Evolutionary conservation across 306 rosid species (phyloP), one percentile per base, ranked within the genome.

Genomic region (Castanea crenata): DNA sequence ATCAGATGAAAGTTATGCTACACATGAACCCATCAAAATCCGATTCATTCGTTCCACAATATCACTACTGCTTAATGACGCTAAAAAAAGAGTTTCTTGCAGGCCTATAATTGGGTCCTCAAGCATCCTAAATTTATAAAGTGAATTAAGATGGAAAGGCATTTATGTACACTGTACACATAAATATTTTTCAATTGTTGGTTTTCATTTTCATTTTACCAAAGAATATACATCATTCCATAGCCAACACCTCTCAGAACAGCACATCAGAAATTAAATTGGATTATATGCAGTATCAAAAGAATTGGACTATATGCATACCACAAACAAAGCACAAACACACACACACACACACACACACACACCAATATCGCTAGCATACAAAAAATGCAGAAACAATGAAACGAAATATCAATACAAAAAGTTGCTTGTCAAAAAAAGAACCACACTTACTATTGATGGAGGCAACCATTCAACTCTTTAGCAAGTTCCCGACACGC

Each of bases 391-490:
- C 11, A 4, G 38, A 59, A 67, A 34, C 71, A 67, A 34, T 9
- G 51, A 35, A 34, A 19, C 1, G 52, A 34, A 67, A 67, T 67
- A 9, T 34, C 25, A 16, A 67, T 16, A 4, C 49, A 11, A 67
- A 67, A 16, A 34, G 49, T 10, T 18, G 2, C 38, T 23, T 12
- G 34, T 21, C 3, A 38, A 2, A 58, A 20, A 8, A 31, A 35
- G 10, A 74, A 55, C 38, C 18, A 67, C 69, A 77, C 92, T 90
- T 84, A 95, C 99, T 69, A 93, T 79, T 81, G 91, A 81, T 88
- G 99, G 81, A 95, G 98, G 76, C 99, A 95, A 46, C 54, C 68
- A 83, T 95, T 95, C 91, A 95, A 87, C 73, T 89, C 93, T 64
- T 90, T 85, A 61, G 96, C 97, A 90, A 89, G 92, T 55, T 74